Percentiles rank a stretch among this genome's conserved stretches.
phyloP scores from a whole-genome alignment of 2,329 filamentous ascomycete species.

The Colletotrichum euphorbiae region DNA sequence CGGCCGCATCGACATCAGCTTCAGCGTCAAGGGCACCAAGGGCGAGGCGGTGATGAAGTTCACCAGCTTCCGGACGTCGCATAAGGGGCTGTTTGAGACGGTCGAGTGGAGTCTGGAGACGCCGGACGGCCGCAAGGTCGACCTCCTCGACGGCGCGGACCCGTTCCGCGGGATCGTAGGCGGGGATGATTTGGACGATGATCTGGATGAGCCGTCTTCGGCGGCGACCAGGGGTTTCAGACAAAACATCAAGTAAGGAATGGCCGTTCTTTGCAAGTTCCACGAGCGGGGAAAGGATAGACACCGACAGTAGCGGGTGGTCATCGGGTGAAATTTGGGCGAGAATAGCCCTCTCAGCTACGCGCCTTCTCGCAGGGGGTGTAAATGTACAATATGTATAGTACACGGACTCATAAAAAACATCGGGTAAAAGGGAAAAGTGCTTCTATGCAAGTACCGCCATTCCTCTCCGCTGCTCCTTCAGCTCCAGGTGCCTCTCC shows the following conservation, averaged over 20 bases:
- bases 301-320: background rate
- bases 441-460: conserved; percentile 33
- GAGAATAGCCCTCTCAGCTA: conserved; percentile 11
- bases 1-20: conserved; percentile 87
- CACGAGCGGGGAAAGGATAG: background rate
- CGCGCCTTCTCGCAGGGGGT: conserved; percentile 7
- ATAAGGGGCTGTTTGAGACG: conserved; percentile 80
- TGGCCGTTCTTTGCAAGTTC: no score
- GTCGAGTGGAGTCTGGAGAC: conserved; percentile 88
- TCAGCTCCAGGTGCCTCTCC: conserved; percentile 64
- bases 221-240: conserved; percentile 61
- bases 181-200: conserved; percentile 47
- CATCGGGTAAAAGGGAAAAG: conserved; percentile 14
- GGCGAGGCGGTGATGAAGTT: conserved; percentile 82
- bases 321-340: conserved; percentile 33
- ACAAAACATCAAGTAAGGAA: conserved; percentile 52
- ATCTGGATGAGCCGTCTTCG: conserved; percentile 47
- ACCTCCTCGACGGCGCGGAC: conserved; percentile 79
- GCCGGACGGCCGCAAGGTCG: conserved; percentile 69
- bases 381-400: conserved; percentile 51
- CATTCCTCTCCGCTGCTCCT: conserved; percentile 53
- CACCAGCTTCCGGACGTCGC: conserved; percentile 74
- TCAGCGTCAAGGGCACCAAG: conserved; percentile 85
- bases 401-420: conserved; percentile 48
- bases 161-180: conserved; percentile 70